Conservation (phyloP, 306 rosid species). For the Inga laurina region DNA sequence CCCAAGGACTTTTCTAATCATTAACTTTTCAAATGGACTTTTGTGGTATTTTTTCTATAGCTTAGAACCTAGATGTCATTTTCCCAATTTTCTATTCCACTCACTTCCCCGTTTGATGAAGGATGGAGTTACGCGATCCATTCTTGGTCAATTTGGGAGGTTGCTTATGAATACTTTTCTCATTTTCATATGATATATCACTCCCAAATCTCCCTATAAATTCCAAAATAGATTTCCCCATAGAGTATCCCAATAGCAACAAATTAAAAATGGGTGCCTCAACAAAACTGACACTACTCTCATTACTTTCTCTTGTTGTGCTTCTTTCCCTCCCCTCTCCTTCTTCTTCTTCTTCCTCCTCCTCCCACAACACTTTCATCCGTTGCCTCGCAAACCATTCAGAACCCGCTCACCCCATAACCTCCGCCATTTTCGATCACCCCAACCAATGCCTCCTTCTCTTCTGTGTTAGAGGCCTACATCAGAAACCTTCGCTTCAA, state of each 20-base stretch:
- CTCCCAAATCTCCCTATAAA: background rate
- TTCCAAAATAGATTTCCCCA: background rate
- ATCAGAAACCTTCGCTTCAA: constrained; percentile 68
- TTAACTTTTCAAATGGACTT: too few relatives aligned
- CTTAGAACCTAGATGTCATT: too few relatives aligned
- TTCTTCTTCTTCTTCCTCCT: background rate
- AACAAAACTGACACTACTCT: background rate
- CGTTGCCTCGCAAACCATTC: constrained; percentile 45
- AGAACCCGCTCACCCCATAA: constrained; percentile 39
- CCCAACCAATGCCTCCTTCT: constrained; percentile 35
- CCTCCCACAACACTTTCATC: constrained; percentile 22
- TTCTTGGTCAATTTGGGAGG: constrained; percentile 22
- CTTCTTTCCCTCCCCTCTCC: background rate
- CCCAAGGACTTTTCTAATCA: too few relatives aligned
- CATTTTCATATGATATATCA: background rate
- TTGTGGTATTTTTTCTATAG: too few relatives aligned
- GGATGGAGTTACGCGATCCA: constrained; percentile 19
- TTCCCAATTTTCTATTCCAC: too few relatives aligned
- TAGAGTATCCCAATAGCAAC: background rate
- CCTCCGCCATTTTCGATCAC: constrained; percentile 44
- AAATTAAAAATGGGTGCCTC: background rate
- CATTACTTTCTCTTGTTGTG: background rate
- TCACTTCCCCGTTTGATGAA: background rate
- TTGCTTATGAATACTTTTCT: background rate
- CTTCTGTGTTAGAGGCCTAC: constrained; percentile 54